Percentiles rank a stretch among this genome's conserved stretches.
These are phyloP conservation scores for Gossypium thurberi DNA, from an alignment of 345 rosid species.

Conservation along the genomic window DNA sequence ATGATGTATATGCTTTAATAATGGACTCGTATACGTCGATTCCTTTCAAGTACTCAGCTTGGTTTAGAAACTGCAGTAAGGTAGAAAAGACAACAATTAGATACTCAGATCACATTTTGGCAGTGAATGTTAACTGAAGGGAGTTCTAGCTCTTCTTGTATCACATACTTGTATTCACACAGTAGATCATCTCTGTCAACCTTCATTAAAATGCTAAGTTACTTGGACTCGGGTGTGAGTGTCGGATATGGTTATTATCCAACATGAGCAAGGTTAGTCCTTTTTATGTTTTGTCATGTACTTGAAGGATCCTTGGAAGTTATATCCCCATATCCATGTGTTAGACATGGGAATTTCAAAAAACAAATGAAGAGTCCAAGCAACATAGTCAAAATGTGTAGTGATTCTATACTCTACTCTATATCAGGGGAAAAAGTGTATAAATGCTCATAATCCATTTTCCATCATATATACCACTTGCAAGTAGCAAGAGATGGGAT, in stretches of 20 bases:
- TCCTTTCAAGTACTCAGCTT: slow-evolving; percentile 80
- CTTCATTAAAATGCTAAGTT: not conserved
- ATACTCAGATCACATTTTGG: not conserved
- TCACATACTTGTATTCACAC: not conserved
- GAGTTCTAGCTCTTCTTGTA: not conserved
- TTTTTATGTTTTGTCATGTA: too few relatives aligned
- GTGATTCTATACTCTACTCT: not conserved
- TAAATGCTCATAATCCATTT: not conserved
- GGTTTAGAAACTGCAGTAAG: slow-evolving; percentile 63
- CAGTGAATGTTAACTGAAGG: not conserved
- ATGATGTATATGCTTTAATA: slow-evolving; percentile 58
- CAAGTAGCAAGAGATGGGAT: not conserved
- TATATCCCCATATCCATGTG: too few relatives aligned
- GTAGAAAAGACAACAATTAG: slow-evolving; percentile 8
- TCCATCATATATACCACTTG: not conserved
- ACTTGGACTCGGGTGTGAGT: too few relatives aligned
- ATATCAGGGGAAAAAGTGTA: not conserved
- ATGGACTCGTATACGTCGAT: slow-evolving; percentile 64
- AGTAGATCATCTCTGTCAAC: not conserved
- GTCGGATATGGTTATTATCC: too few relatives aligned
- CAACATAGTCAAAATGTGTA: not conserved
- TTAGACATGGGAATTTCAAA: too few relatives aligned
- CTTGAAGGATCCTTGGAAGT: too few relatives aligned
- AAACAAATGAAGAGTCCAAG: too few relatives aligned
- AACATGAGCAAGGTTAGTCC: too few relatives aligned